Evolutionary conservation across 148 eudicot genomes (phyloP), one percentile per base, ranked within the genome.

Genomic region (Chenopodium suecicum): DNA sequence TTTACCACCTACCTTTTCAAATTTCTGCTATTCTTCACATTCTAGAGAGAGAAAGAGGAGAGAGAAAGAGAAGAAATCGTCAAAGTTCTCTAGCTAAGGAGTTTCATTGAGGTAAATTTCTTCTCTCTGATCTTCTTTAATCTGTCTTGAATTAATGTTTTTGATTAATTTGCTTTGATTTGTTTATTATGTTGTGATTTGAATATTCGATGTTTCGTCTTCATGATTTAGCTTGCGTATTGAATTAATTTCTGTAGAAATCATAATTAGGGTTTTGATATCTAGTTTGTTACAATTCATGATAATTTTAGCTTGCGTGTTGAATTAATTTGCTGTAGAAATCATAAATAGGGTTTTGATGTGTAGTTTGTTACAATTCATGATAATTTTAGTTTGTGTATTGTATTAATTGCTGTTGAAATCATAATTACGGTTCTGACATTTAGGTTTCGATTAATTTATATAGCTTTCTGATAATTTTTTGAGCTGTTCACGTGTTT

Each of bases 21-120:
- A 71, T 68, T 85, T 74, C 48, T 73, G 83, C 65, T 70, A 65
- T 1, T 46, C 13, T 34, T 47, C 31, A 44, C 27, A 14, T 56
- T 56, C 20, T 10, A 7, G 10, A 83, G 60, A 31, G 67, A 32
- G 16, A 70, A 25, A 60, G 17, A 56, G 47, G 50, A 63, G 78
- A 73, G 81, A 81, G 81, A 82, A 31, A 75, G 67, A 20, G 4
- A 2, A 58, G 27, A 17, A 4, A 56, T 19, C 20, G 62, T 56
- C 4, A 1, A 17, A 54, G 16, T 3, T 54, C 0, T 54, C 17
- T 12, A 63, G 37, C 5, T 60, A 8, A 68, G 58, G 70, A 76
- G 56, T 58, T 73, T 73, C 27, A 4, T 65, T 0, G 11, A 78
- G 85, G 85, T 83, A 65, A 56, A 2, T 22, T 0, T 27, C 29